Evolutionary conservation across 2,329 filamentous ascomycete genomes (phyloP).

Genomic region (Colletotrichum lini): DNA sequence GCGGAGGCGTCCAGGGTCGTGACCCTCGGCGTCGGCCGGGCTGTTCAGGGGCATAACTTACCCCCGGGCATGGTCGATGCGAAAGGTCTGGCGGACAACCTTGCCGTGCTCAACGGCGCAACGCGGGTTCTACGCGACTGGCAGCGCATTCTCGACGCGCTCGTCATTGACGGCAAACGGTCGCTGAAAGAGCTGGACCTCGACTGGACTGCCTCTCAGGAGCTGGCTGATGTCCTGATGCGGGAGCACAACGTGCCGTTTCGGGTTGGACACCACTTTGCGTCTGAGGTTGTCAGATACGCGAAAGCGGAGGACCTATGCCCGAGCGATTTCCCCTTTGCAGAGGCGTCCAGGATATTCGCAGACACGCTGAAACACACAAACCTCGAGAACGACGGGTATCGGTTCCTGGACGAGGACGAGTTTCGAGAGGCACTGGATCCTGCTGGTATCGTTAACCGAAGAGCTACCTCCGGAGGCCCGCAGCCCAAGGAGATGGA

Average conservation of each 20-base stretch:
- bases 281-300: slow-evolving; percentile 32
- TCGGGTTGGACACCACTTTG: slow-evolving; percentile 38
- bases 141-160: slow-evolving; percentile 26
- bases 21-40: slow-evolving; percentile 22
- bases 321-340: slow-evolving; percentile 30
- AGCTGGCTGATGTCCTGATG: slow-evolving; percentile 34
- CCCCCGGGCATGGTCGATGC: slow-evolving; percentile 37
- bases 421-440: slow-evolving; percentile 23
- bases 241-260: slow-evolving; percentile 31
- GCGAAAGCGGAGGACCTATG: slow-evolving; percentile 15
- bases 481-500: slow-evolving; percentile 35
- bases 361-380: slow-evolving; percentile 8
- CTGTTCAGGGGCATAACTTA: slow-evolving; percentile 34
- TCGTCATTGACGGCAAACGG: slow-evolving; percentile 23
- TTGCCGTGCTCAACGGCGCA: slow-evolving; percentile 25
- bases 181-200: slow-evolving; percentile 31
- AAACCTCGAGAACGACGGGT: neutral
- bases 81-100: slow-evolving; percentile 24
- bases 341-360: slow-evolving; percentile 25
- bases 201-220: slow-evolving; percentile 39
- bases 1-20: slow-evolving; percentile 31
- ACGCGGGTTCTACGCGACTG: neutral
- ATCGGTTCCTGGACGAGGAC: slow-evolving; percentile 10
- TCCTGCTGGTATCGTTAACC: slow-evolving; percentile 27
- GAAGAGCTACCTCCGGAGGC: slow-evolving; percentile 27